Evolutionary conservation across 495 filamentous ascomycete genomes (phyloP).

Genomic region (Symbiotaphrina buchneri): DNA sequence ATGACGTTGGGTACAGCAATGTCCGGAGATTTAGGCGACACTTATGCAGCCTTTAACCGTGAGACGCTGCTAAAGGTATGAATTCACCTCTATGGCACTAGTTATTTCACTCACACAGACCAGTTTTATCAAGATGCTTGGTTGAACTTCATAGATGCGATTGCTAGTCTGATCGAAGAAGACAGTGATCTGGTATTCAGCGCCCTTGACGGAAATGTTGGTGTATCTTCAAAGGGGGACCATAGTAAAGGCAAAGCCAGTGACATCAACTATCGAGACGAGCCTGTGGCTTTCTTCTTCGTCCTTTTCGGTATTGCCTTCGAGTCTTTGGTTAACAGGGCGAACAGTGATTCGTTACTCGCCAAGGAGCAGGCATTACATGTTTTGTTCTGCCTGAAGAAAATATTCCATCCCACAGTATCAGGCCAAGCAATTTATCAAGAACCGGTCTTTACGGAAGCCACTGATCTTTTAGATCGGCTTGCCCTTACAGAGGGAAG

Average conservation of each 20-base stretch:
- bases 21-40: slow-evolving; percentile 62
- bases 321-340: slow-evolving; percentile 72
- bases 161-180: slow-evolving; percentile 90
- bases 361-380: slow-evolving; percentile 65
- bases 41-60: slow-evolving; percentile 84
- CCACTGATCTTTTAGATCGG: slow-evolving; percentile 88
- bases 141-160: slow-evolving; percentile 91
- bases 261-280: slow-evolving; percentile 92
- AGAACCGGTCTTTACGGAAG: slow-evolving; percentile 88
- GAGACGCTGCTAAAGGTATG: slow-evolving; percentile 63
- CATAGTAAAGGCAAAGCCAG: slow-evolving; percentile 26
- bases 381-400: slow-evolving; percentile 78
- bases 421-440: slow-evolving; percentile 92
- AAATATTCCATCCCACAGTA: slow-evolving; percentile 86
- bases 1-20: slow-evolving; percentile 53
- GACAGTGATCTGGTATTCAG: slow-evolving; percentile 96
- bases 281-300: slow-evolving; percentile 97
- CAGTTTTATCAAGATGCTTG: slow-evolving; percentile 94
- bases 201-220: slow-evolving; percentile 71
- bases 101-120: slow-evolving; percentile 2
- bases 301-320: slow-evolving; percentile 93
- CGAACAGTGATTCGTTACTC: slow-evolving; percentile 42
- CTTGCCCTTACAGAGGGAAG: slow-evolving; percentile 75
- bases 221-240: slow-evolving; percentile 21
- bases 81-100: not conserved